phyloP scores from a whole-genome alignment of 1,139 yeast species.

The Kodamaea alishanica region DNA sequence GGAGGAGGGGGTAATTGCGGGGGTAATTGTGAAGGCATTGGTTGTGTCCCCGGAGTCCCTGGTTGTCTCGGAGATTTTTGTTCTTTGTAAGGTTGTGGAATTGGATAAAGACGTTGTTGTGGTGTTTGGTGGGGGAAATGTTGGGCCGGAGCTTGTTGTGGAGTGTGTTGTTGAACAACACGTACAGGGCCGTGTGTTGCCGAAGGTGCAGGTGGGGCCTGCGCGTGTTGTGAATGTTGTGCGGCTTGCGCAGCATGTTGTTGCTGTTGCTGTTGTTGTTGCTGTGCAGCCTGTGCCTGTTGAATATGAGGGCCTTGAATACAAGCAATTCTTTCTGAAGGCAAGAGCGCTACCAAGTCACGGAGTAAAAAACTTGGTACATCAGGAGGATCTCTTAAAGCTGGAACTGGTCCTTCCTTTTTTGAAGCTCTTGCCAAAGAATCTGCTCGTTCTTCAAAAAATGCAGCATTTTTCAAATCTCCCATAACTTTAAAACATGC shows the following conservation, averaged over 20 bases:
- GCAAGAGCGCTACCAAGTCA: constrained; percentile 45
- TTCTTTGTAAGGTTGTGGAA: constrained; percentile 18
- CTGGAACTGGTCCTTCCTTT: constrained; percentile 43
- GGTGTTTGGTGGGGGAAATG: constrained; percentile 13
- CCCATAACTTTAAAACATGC: constrained; percentile 48
- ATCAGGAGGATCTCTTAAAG: constrained; percentile 46
- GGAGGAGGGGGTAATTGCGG: constrained; percentile 25
- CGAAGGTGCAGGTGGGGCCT: constrained; percentile 7
- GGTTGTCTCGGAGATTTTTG: constrained; percentile 21
- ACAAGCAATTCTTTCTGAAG: constrained; percentile 39
- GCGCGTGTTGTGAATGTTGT: constrained; percentile 1
- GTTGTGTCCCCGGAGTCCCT: background rate
- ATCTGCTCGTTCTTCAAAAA: constrained; percentile 43
- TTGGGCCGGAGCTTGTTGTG: constrained; percentile 14
- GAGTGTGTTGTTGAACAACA: constrained; percentile 12
- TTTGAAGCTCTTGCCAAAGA: constrained; percentile 38
- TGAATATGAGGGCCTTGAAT: constrained; percentile 23
- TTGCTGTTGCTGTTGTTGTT: constrained; percentile 7
- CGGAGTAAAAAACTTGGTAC: constrained; percentile 46
- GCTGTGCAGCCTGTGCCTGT: constrained; percentile 2
- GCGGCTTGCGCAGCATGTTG: constrained; percentile 8
- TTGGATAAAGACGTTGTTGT: constrained; percentile 17
- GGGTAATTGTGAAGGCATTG: constrained; percentile 6
- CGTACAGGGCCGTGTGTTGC: constrained; percentile 2
- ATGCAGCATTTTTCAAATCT: constrained; percentile 38